Percentiles rank a stretch among this genome's conserved stretches.
phyloP scores from a whole-genome alignment of 192 early-diverging fungal genomes.

The Geosiphon pyriformis region DNA sequence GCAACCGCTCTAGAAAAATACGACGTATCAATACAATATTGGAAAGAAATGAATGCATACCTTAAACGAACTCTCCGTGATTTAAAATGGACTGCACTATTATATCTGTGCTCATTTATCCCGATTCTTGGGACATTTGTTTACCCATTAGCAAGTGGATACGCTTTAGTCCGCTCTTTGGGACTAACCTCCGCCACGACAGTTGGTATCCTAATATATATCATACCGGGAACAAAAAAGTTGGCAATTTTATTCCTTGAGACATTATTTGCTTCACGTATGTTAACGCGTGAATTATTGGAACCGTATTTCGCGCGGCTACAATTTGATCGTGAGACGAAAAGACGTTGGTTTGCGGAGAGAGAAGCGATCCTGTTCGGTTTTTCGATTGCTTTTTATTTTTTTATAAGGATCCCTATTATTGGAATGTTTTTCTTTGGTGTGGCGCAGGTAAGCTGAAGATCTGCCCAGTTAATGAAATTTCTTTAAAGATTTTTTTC shows the following conservation, averaged over 20 bases:
- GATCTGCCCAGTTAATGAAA: neutral
- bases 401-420: slow-evolving; percentile 46
- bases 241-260: slow-evolving; percentile 41
- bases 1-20: slow-evolving; percentile 31
- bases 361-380: slow-evolving; percentile 53
- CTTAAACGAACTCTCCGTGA: slow-evolving; percentile 41
- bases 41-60: slow-evolving; percentile 49
- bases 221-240: slow-evolving; percentile 30
- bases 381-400: slow-evolving; percentile 50
- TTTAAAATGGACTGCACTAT: slow-evolving; percentile 32
- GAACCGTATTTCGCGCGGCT: slow-evolving; percentile 59
- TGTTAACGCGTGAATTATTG: slow-evolving; percentile 52
- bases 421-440: slow-evolving; percentile 51
- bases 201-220: slow-evolving; percentile 34
- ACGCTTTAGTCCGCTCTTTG: slow-evolving; percentile 40
- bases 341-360: slow-evolving; percentile 50
- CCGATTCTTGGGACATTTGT: slow-evolving; percentile 51
- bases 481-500: neutral
- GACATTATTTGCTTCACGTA: slow-evolving; percentile 46
- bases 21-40: slow-evolving; percentile 33
- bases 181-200: slow-evolving; percentile 31
- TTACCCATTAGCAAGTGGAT: slow-evolving; percentile 45
- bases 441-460: slow-evolving; percentile 42
- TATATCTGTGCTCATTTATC: slow-evolving; percentile 45
- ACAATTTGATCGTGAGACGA: slow-evolving; percentile 39